Percentiles rank a stretch among this genome's conserved stretches.
phyloP scores from a whole-genome alignment of 306 rosid genomes.

The Dicorynia guianensis region DNA sequence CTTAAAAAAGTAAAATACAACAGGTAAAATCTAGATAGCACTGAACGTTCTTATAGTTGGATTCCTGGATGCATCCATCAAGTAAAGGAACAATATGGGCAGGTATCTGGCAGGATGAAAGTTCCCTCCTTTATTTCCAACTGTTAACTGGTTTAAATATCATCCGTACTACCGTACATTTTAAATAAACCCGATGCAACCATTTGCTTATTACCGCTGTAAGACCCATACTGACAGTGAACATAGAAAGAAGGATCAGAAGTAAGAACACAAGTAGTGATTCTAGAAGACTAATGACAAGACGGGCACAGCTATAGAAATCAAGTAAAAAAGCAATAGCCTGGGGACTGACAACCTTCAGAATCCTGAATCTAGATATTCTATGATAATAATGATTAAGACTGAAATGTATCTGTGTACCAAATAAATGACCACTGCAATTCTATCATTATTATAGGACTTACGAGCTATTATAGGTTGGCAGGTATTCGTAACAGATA shows the following conservation, averaged over 20 bases:
- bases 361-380: background rate
- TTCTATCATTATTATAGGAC: background rate
- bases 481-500: too few relatives aligned
- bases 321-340: too few relatives aligned
- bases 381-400: background rate
- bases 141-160: too few relatives aligned
- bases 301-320: background rate
- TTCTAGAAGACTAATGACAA: background rate
- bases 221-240: conserved; percentile 9
- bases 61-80: background rate
- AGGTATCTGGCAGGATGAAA: background rate
- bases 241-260: background rate
- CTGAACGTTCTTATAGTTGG: too few relatives aligned
- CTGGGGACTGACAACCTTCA: background rate
- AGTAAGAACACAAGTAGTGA: background rate
- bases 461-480: background rate
- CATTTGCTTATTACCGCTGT: background rate
- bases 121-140: background rate
- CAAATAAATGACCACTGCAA: background rate
- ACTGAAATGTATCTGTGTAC: background rate
- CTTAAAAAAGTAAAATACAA: background rate
- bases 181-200: conserved; percentile 1
- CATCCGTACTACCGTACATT: background rate
- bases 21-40: background rate
- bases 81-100: background rate